These are phyloP conservation scores for Penicillium dipodomyicola DNA, from an alignment of 495 filamentous ascomycete genomes.

Conservation along the genomic window DNA sequence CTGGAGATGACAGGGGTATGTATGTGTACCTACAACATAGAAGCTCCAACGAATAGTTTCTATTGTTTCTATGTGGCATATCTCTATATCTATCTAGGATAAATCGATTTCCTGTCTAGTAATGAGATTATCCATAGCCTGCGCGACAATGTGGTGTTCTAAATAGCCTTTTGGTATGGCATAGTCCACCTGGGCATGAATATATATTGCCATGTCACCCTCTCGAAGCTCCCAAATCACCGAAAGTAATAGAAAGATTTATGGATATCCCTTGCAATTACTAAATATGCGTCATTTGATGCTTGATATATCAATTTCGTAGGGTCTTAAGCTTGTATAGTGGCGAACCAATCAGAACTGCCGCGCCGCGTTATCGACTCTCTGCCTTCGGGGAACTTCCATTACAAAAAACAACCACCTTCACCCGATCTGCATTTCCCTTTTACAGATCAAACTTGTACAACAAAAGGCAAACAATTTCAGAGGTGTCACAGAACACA, in stretches of 20 bases:
- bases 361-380: constrained; percentile 31
- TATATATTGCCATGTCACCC: neutral
- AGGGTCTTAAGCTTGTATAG: neutral
- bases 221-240: neutral
- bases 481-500: constrained; percentile 17
- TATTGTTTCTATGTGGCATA: neutral
- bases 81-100: neutral
- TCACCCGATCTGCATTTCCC: neutral
- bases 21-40: neutral
- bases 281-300: neutral
- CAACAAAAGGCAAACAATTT: constrained; percentile 9
- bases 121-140: neutral
- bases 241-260: too few species aligned
- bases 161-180: too few species aligned
- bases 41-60: neutral
- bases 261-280: neutral
- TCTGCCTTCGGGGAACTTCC: constrained; percentile 19
- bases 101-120: neutral
- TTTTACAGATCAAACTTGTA: neutral
- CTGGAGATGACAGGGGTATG: neutral
- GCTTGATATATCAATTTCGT: neutral
- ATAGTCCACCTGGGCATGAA: neutral
- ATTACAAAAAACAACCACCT: neutral
- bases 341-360: constrained; percentile 2
- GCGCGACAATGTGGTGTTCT: neutral